phyloP scores from a whole-genome alignment of 306 rosid genomes.

The Fragaria iinumae region DNA sequence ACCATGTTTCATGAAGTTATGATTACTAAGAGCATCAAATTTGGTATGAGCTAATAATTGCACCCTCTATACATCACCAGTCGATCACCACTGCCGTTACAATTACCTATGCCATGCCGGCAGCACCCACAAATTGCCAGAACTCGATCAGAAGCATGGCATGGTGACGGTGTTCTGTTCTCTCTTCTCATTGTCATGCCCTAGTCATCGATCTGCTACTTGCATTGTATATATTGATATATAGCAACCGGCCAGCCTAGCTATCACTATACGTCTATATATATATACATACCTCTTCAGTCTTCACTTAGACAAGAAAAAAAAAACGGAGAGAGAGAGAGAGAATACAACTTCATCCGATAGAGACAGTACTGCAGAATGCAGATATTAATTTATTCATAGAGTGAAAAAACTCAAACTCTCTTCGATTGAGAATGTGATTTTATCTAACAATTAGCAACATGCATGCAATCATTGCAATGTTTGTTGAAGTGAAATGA shows the following conservation, averaged over 20 bases:
- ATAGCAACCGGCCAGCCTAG: background rate
- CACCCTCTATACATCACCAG: conserved; percentile 1
- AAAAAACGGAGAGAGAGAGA: background rate
- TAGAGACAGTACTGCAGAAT: too few relatives aligned
- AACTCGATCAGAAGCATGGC: background rate
- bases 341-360: too few relatives aligned
- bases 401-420: too few relatives aligned
- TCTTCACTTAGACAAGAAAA: too few relatives aligned
- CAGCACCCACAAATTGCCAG: background rate
- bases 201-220: background rate
- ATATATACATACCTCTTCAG: background rate
- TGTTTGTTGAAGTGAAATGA: too few relatives aligned
- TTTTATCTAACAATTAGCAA: too few relatives aligned
- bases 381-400: too few relatives aligned
- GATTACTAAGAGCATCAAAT: background rate
- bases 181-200: background rate
- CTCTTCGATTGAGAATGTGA: too few relatives aligned
- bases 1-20: conserved; percentile 8
- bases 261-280: background rate
- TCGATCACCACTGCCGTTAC: background rate
- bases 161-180: background rate
- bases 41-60: conserved; percentile 7
- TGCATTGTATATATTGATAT: background rate
- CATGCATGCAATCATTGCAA: too few relatives aligned
- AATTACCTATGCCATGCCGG: background rate